Evolutionary conservation across 2,329 filamentous ascomycete species (phyloP).

Genomic region (Periconia sp.): DNA sequence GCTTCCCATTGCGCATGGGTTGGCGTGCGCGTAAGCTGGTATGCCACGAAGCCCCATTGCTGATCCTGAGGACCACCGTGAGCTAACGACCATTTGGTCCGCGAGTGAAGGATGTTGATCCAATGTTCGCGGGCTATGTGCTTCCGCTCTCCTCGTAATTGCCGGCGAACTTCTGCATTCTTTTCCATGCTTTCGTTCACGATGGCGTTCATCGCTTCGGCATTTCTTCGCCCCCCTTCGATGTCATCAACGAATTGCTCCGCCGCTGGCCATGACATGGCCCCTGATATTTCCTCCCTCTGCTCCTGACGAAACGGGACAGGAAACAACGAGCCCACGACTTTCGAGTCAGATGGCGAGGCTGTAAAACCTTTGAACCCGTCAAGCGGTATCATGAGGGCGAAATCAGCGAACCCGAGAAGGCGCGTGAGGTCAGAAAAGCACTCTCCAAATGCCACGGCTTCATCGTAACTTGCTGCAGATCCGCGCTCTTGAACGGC

Average conservation of each 20-base stretch:
- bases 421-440: constrained; percentile 2
- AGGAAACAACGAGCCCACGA: constrained; percentile 5
- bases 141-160: constrained; percentile 2
- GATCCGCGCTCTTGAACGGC: neutral
- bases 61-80: constrained; percentile 8
- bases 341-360: neutral
- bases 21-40: constrained; percentile 5
- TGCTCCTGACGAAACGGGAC: constrained; percentile 1
- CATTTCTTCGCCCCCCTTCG: neutral
- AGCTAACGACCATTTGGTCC: constrained; percentile 7
- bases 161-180: neutral
- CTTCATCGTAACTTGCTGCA: neutral
- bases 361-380: constrained; percentile 5
- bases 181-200: neutral
- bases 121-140: constrained; percentile 5
- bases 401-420: neutral
- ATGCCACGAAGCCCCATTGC: constrained; percentile 9
- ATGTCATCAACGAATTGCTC: neutral
- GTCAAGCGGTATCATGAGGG: constrained; percentile 7
- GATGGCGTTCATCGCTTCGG: neutral
- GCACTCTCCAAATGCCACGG: neutral
- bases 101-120: constrained; percentile 7
- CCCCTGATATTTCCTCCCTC: neutral
- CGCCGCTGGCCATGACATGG: neutral
- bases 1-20: constrained; percentile 4